A percentile compares a stretch with the other conserved stretches of the same genome.
These are phyloP conservation scores for Flaveria brownii DNA, from an alignment of 129 eudicot species.

Conservation along the genomic window DNA sequence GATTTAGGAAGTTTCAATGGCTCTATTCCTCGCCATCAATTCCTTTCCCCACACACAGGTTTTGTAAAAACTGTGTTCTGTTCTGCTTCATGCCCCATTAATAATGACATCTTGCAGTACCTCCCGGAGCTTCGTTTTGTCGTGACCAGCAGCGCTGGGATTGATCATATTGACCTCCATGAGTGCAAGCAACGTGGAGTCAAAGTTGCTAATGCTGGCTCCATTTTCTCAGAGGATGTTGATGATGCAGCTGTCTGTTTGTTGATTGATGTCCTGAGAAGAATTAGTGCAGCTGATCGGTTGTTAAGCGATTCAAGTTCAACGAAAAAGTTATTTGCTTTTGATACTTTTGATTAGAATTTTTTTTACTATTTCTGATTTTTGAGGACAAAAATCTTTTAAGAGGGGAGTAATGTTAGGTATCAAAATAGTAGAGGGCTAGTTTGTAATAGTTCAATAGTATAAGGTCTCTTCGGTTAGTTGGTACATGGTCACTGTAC, in stretches of 20 bases:
- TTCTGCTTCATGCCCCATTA: slow-evolving; percentile 19
- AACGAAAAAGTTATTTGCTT: too few relatives aligned
- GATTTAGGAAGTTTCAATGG: too few relatives aligned
- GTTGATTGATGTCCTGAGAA: slow-evolving; percentile 62
- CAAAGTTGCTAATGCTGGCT: slow-evolving; percentile 43
- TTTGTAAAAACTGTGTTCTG: slow-evolving; percentile 37
- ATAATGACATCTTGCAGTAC: slow-evolving; percentile 30
- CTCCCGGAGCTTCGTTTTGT: slow-evolving; percentile 45
- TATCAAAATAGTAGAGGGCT: too few relatives aligned
- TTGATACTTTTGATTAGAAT: too few relatives aligned
- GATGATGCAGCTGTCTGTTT: slow-evolving; percentile 73
- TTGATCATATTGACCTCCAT: slow-evolving; percentile 47
- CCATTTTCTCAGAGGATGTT: slow-evolving; percentile 57
- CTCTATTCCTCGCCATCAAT: slow-evolving; percentile 39
- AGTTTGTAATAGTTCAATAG: too few relatives aligned
- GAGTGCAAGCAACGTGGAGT: slow-evolving; percentile 63
- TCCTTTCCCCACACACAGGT: slow-evolving; percentile 34
- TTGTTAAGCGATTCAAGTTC: too few relatives aligned
- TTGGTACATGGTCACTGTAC: too few relatives aligned
- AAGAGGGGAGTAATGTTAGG: too few relatives aligned
- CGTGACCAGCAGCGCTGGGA: slow-evolving; percentile 44
- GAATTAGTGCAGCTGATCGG: slow-evolving; percentile 53
- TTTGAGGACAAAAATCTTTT: too few relatives aligned
- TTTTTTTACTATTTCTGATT: too few relatives aligned
- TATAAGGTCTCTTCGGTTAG: too few relatives aligned